Conservation (phyloP, 2,329 filamentous ascomycete species). For the Mycosphaerelloides madeirae region DNA sequence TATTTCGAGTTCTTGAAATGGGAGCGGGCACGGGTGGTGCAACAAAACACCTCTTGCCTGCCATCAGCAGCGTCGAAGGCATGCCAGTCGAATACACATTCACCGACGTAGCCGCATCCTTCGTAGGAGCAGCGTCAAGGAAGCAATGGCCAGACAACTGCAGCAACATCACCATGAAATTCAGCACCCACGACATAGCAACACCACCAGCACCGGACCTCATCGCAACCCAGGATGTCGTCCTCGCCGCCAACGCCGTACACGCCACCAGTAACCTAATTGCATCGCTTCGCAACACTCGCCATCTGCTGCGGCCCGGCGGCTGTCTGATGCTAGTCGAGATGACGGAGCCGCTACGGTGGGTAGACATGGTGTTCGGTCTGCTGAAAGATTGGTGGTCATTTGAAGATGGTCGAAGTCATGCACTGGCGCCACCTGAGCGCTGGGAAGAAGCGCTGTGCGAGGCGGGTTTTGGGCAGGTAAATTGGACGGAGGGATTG, state of each 20-base stretch:
- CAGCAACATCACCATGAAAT: conserved; percentile 9
- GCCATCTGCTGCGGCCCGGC: no score
- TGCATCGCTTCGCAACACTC: no score
- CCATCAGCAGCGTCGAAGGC: conserved; percentile 1
- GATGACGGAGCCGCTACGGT: no score
- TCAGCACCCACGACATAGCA: conserved; percentile 30
- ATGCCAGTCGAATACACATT: conserved; percentile 39
- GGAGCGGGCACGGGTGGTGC: background rate
- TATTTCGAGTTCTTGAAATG: conserved; percentile 4
- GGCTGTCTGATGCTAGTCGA: no score
- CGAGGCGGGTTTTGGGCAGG: no score
- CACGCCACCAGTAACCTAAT: conserved; percentile 32
- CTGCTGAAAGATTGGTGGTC: no score
- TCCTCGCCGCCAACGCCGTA: conserved; percentile 35
- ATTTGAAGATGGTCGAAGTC: no score
- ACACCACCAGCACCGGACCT: conserved; percentile 21
- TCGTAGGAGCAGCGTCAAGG: conserved; percentile 24
- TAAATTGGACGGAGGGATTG: no score
- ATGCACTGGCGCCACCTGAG: no score
- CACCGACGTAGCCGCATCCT: conserved; percentile 38
- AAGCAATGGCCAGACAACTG: conserved; percentile 15
- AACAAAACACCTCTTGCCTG: background rate
- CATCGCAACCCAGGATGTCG: conserved; percentile 27
- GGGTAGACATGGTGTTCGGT: no score
- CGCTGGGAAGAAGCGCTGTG: no score